Base-by-base conservation (phyloP, 192 early-diverging fungal genomes). In the Backusella tuberculispora region DNA sequence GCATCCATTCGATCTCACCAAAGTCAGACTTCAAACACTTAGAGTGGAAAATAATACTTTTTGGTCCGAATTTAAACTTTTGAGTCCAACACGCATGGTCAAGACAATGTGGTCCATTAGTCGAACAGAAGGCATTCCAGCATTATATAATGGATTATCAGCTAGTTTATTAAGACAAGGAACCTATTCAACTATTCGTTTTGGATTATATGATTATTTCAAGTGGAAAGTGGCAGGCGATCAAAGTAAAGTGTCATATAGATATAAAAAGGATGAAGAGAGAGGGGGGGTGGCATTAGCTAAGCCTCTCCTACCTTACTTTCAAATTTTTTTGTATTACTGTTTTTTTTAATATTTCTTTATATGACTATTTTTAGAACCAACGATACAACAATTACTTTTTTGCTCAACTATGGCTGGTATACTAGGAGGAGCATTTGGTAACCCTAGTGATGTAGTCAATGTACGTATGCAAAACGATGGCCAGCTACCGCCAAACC, bases 1-100 rank as follows among this genome's bases (percentile, higher is more conserved):
- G 1, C 92, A 97, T 78, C 91, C 93, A 56, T 87, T 98, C 56
- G 95, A 96, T 80, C 87, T 95, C 64, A 86, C 92, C 66, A 97
- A 98, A 82, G 97, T 99, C 38, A 90, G 96, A 26, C 82, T 97
- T 53, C 78, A 86, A 76, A 75, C 82, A 66, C 7, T 86, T 74
- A 74, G 69, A 76, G 44, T 80, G 17, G 79, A 75, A 1, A 77
- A 75, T 60, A 83, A 44, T 38, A 48, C 65, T 15, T 21, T 34
- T 15, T 68, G 44, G 70, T 60, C 70, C 9, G 70, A 60, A 53
- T 72, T 72, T 34, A 68, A 63, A 38, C 26, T 70, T 13, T 69
- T 78, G 19, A 38, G 66, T 17, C 76, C 76, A 37, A 34, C 71
- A 15, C 90, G 91, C 41, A 86, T 93, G 82, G 87, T 94, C 2